Percentiles rank a stretch among this genome's conserved stretches.
phyloP scores from a whole-genome alignment of 352 stramenopile species.

The Phytophthora hibernalis region DNA sequence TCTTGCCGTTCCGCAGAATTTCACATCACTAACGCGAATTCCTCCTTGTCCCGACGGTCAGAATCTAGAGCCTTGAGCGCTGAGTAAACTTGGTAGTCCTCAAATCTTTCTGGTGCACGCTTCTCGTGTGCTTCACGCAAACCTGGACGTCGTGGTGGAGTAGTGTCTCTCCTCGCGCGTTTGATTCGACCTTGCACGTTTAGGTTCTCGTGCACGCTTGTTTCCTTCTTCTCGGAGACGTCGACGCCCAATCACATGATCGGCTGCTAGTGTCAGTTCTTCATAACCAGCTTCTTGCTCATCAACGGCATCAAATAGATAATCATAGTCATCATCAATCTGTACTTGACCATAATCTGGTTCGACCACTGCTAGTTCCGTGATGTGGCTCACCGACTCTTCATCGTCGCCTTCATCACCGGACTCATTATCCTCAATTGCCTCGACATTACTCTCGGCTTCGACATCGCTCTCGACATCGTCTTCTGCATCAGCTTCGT shows the following conservation, averaged over 20 bases:
- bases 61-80: not conserved
- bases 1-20: no score
- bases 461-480: not conserved
- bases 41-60: not conserved
- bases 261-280: not conserved
- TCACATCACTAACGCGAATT: not conserved
- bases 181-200: not conserved
- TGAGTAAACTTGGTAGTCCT: not conserved
- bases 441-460: not conserved
- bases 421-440: not conserved
- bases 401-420: not conserved
- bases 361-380: slow-evolving; percentile 1
- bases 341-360: not conserved
- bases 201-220: not conserved
- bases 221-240: not conserved
- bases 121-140: not conserved
- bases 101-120: not conserved
- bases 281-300: not conserved
- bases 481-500: not conserved
- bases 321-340: not conserved
- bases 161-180: not conserved
- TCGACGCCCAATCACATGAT: not conserved
- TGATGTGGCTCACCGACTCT: slow-evolving; percentile 1
- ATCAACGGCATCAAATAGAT: not conserved
- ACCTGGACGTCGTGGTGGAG: not conserved